Conservation (phyloP, 257 asterid genomes). For the Plectranthus barbatus region DNA sequence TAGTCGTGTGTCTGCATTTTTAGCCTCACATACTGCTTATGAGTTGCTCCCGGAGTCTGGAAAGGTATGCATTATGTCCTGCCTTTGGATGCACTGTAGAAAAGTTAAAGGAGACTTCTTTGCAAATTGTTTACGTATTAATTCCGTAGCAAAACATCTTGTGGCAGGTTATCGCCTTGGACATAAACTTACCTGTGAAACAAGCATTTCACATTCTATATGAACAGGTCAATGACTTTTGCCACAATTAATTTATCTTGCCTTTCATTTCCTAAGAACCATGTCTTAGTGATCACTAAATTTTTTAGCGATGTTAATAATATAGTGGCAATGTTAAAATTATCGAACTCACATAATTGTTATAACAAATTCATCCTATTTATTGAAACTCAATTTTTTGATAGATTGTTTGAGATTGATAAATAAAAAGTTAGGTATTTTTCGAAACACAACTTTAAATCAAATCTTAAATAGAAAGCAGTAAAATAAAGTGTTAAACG, state of each 20-base stretch:
- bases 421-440: no score
- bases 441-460: no score
- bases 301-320: no score
- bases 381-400: no score
- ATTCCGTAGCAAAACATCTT: background rate
- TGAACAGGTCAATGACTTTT: conserved; percentile 52
- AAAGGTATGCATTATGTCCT: conserved; percentile 37
- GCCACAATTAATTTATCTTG: background rate
- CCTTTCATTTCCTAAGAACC: background rate
- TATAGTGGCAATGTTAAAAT: no score
- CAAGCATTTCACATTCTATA: conserved; percentile 74
- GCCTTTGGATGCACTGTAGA: background rate
- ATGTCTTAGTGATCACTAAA: no score
- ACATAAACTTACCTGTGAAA: conserved; percentile 62
- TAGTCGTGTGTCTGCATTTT: conserved; percentile 51
- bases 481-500: no score
- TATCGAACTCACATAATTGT: no score
- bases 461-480: no score
- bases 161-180: conserved; percentile 62
- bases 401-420: no score
- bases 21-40: conserved; percentile 64
- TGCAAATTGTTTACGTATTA: background rate
- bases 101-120: background rate
- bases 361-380: no score
- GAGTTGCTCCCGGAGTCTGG: conserved; percentile 87